Evolutionary conservation across 257 asterid species (phyloP), one percentile per base, ranked within the genome.

Genomic region (Rauvolfia tetraphylla): DNA sequence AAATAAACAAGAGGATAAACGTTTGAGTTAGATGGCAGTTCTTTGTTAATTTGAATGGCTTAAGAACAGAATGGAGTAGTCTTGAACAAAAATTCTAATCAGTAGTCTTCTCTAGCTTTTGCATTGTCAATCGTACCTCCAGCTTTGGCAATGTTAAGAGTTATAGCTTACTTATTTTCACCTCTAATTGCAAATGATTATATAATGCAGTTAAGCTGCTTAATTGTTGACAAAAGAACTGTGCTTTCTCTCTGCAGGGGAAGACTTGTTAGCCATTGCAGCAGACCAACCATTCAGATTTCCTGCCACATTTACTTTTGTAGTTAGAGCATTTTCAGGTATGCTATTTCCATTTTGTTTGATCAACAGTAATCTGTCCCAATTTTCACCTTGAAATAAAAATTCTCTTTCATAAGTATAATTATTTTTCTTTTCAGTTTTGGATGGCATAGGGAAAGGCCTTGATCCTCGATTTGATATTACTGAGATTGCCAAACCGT

Each of bases 401-500:
- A 61, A 58, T 11, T 65, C 20, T 48, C 29, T n/a, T 71, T 44
- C 13, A 14, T n/a, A 42, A 42, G 7, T 15, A 14, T 9, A 15
- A 0, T 54, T 31, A 1, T 31, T 72, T 46, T 71, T 66, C 51
- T 82, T 36, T 71, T 68, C 92, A 95, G 99, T 95, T 71, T 87
- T 95, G 91, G 99, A 95, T 83, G 98, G 98, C 76, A 95, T 95
- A 78, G 99, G 98, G 61, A 95, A 95, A 88, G 98, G 99, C 71
- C 99, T 95, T 23, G 98, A 95, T 81, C 91, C 99, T 83, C 97
- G 97, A 72, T 95, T 95, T 86, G 99, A 95, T 79, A 95, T 95
- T 87, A 91, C 98, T 15, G 98, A 95, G 87, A 95, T 95, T 70
- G 96, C 99, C 68, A 93, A 91, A 83, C 98, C 99, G 98, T 95